Conservation (phyloP, 1,284 basidiomycete genomes). For the Sanguinoderma infundibulare region DNA sequence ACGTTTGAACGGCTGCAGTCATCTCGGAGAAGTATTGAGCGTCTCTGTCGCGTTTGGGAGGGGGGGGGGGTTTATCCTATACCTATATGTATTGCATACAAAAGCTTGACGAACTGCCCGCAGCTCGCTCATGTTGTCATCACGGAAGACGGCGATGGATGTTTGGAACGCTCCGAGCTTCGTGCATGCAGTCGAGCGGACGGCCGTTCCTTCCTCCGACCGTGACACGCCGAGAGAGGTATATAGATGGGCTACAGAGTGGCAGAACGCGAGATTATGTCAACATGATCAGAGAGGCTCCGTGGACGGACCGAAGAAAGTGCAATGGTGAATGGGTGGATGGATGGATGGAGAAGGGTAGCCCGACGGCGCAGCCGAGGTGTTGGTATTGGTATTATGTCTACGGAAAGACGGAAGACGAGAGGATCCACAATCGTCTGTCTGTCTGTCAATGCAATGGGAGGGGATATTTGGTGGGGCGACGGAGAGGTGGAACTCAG, state of each 20-base stretch:
- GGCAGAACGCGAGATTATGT: neutral
- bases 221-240: neutral
- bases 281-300: neutral
- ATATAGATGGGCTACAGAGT: neutral
- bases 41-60: neutral
- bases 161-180: neutral
- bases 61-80: neutral
- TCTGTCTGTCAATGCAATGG: too few species aligned
- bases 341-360: too few species aligned
- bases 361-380: constrained; percentile 14
- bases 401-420: neutral
- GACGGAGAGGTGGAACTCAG: neutral
- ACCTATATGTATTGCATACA: too few species aligned
- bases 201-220: neutral
- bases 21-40: constrained; percentile 49
- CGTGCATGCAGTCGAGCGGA: neutral
- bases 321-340: neutral
- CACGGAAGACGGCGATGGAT: neutral
- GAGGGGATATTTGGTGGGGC: too few species aligned
- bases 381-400: neutral
- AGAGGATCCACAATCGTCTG: neutral
- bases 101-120: neutral
- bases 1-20: constrained; percentile 35
- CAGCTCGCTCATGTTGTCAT: neutral
- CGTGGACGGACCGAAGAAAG: neutral